A percentile compares a stretch with the other conserved stretches of the same genome.
phyloP scores from a whole-genome alignment of 768 basidiomycete genomes.

The Boletus rufocinnamomeus region DNA sequence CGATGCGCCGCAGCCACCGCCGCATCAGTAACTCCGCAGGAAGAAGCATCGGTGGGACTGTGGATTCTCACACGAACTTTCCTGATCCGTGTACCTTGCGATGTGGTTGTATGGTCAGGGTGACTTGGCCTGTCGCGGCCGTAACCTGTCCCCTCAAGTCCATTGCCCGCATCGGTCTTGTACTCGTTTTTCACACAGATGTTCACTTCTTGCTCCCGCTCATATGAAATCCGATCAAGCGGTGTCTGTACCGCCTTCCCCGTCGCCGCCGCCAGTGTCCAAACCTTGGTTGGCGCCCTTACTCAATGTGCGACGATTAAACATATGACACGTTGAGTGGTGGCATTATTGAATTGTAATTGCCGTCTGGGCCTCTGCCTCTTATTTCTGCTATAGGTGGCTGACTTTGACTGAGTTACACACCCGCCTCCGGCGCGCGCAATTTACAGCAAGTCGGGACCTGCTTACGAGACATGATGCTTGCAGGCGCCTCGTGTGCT shows the following conservation, averaged over 20 bases:
- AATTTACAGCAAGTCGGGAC: constrained; percentile 25
- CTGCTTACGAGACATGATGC: not conserved
- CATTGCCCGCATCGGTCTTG: not conserved
- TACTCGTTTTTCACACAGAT: not conserved
- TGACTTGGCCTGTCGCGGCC: not conserved
- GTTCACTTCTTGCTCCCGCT: not conserved
- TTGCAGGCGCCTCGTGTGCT: constrained; percentile 5
- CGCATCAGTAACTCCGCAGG: not conserved
- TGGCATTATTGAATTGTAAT: not conserved
- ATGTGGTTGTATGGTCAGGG: not conserved
- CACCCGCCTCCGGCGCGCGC: not conserved
- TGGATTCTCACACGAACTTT: too few relatives aligned
- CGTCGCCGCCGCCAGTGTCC: not conserved
- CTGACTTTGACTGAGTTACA: not conserved
- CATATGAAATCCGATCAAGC: not conserved
- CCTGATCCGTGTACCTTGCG: not conserved
- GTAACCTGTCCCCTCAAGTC: not conserved
- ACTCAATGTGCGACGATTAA: not conserved
- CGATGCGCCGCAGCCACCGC: not conserved
- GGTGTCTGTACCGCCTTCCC: not conserved
- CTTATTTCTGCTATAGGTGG: constrained; percentile 1
- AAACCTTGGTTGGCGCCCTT: not conserved
- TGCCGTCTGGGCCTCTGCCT: not conserved
- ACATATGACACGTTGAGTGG: not conserved
- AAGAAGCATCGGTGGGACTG: too few relatives aligned